These are phyloP conservation scores for Guillardia theta DNA, from an alignment of 78 protist genomes.

Conservation along the genomic window DNA sequence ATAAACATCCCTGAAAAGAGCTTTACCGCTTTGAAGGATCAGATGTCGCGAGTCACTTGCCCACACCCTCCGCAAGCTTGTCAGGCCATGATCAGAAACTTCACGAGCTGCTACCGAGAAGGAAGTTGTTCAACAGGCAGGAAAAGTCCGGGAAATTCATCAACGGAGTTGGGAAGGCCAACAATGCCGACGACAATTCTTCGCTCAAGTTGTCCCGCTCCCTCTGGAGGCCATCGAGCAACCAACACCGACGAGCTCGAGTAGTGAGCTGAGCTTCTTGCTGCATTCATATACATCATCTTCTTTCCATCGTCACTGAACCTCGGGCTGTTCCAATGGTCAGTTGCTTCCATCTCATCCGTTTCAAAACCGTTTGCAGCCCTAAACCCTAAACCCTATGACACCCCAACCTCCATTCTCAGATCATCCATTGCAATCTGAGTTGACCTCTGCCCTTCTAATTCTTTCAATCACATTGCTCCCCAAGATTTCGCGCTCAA, in stretches of 20 bases:
- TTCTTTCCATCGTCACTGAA: not conserved
- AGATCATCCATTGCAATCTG: no score
- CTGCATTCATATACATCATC: not conserved
- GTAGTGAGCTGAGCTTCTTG: not conserved
- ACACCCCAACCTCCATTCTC: no score
- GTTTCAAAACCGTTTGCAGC: no score
- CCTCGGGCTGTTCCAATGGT: no score
- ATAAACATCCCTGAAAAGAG: no score
- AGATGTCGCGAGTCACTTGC: not conserved
- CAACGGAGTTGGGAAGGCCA: not conserved
- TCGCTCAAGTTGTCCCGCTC: not conserved
- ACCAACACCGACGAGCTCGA: not conserved
- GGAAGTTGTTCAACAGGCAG: not conserved
- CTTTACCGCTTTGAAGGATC: not conserved
- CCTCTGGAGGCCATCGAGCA: not conserved
- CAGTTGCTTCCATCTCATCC: no score
- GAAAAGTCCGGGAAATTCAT: not conserved
- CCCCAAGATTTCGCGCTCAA: no score
- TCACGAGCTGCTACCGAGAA: no score
- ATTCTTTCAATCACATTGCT: no score
- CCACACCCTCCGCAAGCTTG: not conserved
- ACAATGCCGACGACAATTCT: not conserved
- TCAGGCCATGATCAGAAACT: no score
- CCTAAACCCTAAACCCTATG: no score
- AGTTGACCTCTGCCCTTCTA: no score